Evolutionary conservation across 768 basidiomycete species (phyloP).

Genomic region (Tephrocybe sp.): DNA sequence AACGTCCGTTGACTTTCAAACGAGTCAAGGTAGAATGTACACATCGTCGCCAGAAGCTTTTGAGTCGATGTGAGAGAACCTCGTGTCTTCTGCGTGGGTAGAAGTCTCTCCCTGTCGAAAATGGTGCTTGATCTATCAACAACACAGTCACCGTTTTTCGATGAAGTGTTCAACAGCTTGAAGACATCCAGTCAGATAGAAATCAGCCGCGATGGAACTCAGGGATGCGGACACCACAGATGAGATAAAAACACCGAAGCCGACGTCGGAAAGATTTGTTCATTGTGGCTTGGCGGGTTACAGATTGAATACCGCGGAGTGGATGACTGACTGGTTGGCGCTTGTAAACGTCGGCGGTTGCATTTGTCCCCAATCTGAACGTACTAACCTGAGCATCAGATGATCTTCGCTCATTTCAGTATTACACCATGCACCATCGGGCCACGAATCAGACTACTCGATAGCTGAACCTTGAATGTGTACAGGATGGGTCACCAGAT

Average conservation of each 20-base stretch:
- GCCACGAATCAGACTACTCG: no score
- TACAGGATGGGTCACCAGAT: not conserved
- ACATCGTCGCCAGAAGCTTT: not conserved
- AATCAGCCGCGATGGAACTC: not conserved
- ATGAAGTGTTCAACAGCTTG: no score
- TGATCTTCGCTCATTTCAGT: not conserved
- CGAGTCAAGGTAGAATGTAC: not conserved
- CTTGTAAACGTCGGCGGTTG: no score
- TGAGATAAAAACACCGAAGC: not conserved
- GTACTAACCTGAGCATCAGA: no score
- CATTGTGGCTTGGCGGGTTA: not conserved
- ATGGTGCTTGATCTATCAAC: not conserved
- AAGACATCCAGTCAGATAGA: no score
- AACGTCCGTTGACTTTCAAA: not conserved
- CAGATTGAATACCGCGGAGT: not conserved
- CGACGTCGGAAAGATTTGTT: not conserved
- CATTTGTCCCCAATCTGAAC: no score
- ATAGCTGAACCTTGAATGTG: not conserved
- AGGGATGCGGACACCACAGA: not conserved
- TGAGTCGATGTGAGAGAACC: not conserved
- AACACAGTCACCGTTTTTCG: not conserved
- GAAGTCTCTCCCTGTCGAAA: not conserved
- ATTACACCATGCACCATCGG: not conserved
- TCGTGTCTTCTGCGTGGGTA: slow-evolving; percentile 5
- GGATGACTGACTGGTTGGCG: no score